Base-by-base conservation (phyloP, 129 eudicot genomes). In the Calendula officinalis region DNA sequence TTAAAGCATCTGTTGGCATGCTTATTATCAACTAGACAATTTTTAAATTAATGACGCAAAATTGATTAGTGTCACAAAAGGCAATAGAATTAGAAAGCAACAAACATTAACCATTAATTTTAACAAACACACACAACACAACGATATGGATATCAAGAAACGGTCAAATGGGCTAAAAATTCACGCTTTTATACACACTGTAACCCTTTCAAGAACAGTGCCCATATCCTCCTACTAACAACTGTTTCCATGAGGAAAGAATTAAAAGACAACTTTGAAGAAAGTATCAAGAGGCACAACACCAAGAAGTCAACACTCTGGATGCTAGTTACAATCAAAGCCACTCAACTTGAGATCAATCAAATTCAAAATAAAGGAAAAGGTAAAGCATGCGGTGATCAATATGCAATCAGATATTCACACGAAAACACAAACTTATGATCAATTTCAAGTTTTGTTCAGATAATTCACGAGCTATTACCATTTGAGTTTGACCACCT, bases 401-500 rank as follows among this genome's bases (percentile, higher is more conserved):
- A 46, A 52, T 38, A 39, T 7, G 71, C 44, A 66, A 66, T 66
- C 71, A 32, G 62, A 44, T 66, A 52, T 66, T 53, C 51, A 52
- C 71, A 66, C 49, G 51, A 55, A 36, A 17, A 51, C 58, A 56
- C 62, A 66, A 66, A 30, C 51, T 53, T 51, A 38, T 66, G 71
- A 66, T 38, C 61, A 66, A 66, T n/a, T 38, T 64, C 30, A 14
- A 46, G 57, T 39, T 66, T 42, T 17, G n/a, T 9, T 41, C 17
- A 41, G 47, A 58, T 38, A 37, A 39, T 42, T 61, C 67, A 61
- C 5, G 67, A 61, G 39, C 76, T 64, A 68, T 68, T 66, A 66
- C 71, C 78, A 76, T 48, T 78, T 6, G 84, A 66, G 74, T 48
- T 78, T 6, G 84, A 66, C 77, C 86, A 77, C 62, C 88, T 82